These are phyloP conservation scores for Bassia scoparia DNA, from an alignment of 148 eudicot species.

Conservation along the genomic window DNA sequence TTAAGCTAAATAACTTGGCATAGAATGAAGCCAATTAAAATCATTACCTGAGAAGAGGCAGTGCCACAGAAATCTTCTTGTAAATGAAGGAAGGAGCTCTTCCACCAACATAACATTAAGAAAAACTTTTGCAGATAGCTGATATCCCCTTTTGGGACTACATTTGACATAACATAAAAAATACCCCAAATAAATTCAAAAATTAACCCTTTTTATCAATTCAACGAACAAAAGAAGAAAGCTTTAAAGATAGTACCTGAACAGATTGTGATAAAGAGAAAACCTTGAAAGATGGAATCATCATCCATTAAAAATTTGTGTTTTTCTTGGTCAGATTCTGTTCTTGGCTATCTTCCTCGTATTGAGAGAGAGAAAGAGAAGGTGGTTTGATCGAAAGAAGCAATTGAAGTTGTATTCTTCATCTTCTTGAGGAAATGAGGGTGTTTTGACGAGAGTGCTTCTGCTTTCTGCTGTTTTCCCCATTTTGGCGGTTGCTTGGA, in stretches of 20 bases:
- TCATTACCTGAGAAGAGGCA: slow-evolving; percentile 78
- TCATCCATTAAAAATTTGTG: slow-evolving; percentile 15
- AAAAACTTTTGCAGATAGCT: slow-evolving; percentile 95
- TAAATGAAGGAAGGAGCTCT: slow-evolving; percentile 83
- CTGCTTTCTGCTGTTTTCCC: slow-evolving; percentile 83
- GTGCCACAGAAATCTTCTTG: slow-evolving; percentile 99
- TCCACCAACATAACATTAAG: slow-evolving; percentile 92
- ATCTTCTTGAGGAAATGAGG: slow-evolving; percentile 39
- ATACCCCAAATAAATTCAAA: not conserved
- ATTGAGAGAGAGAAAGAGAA: slow-evolving; percentile 27
- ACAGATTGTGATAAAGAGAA: slow-evolving; percentile 92
- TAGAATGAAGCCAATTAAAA: not conserved
- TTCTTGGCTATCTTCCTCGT: slow-evolving; percentile 33
- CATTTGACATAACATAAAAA: slow-evolving; percentile 15
- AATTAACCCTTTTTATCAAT: not conserved
- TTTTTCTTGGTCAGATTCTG: slow-evolving; percentile 25
- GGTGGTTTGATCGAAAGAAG: slow-evolving; percentile 26
- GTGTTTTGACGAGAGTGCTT: slow-evolving; percentile 38
- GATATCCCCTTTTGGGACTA: slow-evolving; percentile 99
- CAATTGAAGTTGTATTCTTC: slow-evolving; percentile 24
- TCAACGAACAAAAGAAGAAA: not conserved
- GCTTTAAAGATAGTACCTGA: slow-evolving; percentile 40
- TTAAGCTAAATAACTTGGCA: not conserved
- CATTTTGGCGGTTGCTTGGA: slow-evolving; percentile 28
- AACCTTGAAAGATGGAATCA: slow-evolving; percentile 63